phyloP scores from a whole-genome alignment of 495 filamentous ascomycete genomes.

The Delitschia confertaspora region DNA sequence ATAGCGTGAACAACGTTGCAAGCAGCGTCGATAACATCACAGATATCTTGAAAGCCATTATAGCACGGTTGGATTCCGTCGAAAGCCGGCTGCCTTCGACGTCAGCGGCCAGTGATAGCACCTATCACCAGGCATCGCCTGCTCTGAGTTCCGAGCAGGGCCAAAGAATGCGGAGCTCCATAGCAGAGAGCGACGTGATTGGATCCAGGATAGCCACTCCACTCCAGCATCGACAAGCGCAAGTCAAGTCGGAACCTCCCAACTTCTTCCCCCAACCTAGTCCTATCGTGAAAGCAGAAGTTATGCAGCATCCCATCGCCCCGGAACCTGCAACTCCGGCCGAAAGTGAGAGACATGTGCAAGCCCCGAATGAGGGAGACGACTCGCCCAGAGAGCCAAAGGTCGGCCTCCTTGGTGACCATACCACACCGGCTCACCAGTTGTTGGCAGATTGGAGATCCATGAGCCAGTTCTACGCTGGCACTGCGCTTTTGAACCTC shows the following conservation, averaged over 20 bases:
- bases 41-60: constrained; percentile 8
- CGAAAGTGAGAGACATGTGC: constrained; percentile 11
- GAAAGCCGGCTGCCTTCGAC: constrained; percentile 8
- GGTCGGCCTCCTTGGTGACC: constrained; percentile 63
- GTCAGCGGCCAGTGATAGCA: background rate
- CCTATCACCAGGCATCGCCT: constrained; percentile 12
- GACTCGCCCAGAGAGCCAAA: constrained; percentile 40
- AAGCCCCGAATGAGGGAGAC: constrained; percentile 10
- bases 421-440: constrained; percentile 73
- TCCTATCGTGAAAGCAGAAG: constrained; percentile 14
- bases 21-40: constrained; percentile 6
- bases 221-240: constrained; percentile 10
- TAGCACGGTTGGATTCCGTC: constrained; percentile 8
- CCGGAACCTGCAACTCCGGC: constrained; percentile 17
- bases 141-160: too few species aligned
- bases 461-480: constrained; percentile 9
- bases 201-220: constrained; percentile 17
- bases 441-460: constrained; percentile 35
- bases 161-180: constrained; percentile 2
- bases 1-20: constrained; percentile 17
- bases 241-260: constrained; percentile 19
- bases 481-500: constrained; percentile 6
- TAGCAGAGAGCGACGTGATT: constrained; percentile 12
- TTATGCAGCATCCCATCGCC: background rate
- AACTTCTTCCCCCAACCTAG: constrained; percentile 8